Evolutionary conservation across 2,329 filamentous ascomycete species (phyloP), one percentile per base, ranked within the genome.

Genomic region (Fusarium sacchari): DNA sequence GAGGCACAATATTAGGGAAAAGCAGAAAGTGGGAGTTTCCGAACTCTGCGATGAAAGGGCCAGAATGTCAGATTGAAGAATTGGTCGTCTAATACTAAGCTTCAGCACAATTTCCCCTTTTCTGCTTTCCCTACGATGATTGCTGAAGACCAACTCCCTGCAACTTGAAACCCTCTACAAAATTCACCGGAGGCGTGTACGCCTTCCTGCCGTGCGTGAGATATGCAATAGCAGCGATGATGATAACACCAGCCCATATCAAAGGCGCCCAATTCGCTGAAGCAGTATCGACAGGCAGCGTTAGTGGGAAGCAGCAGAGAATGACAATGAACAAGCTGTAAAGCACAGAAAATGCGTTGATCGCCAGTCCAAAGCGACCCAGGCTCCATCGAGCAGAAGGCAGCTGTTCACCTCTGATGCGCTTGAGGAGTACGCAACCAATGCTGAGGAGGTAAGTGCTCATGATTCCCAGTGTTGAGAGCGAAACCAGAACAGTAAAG

Each of bases 301-400:
- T 63, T 5, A 71, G 36, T 3, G 69, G 69, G 17, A 71, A 71
- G 13, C 69, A 71, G 24, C 69, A 71, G 7, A 71, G 67, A 36
- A 71, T 55, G 24, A 71, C 68, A 2, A 71, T 72, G 15, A 71
- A 71, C 30, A 71, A 28, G 22, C 69, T 71, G 44, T 71, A 71
- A 14, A 71, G 37, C 15, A 71, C 69, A 0, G 69, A 72, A 20
- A 71, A 71, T 0, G 63, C 69, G 39, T 71, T 71, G 34, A 71
- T 68, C 5, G n/a, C 57, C 12, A 72, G 22, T 3, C 69, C 69
- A 8, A 72, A 64, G 0, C 52, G 47, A 0, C 69, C 68, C 4
- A 71, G 18, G 6, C 69, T 72, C 69, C 69, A 71, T 2, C 69
- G 68, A 7, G 68, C 69, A 3, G 37, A 42, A 7, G 69, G 69